Base-by-base conservation (phyloP, 2,329 filamentous ascomycete species). In the Colletotrichum lentis region DNA sequence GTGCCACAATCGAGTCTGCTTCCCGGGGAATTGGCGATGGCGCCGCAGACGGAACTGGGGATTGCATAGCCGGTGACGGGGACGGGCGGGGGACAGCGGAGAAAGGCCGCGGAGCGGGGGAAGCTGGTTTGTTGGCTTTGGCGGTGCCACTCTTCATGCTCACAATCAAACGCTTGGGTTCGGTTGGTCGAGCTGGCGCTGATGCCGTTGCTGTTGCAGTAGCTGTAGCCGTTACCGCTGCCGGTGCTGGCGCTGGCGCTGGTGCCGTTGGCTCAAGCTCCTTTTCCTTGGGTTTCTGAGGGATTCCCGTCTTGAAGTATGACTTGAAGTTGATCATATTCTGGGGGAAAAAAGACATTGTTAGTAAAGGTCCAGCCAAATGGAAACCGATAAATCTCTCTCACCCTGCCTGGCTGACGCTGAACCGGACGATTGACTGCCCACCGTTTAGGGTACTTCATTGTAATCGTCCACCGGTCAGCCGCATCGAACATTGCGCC, bases 401-500 rank as follows among this genome's bases (percentile, higher is more conserved):
- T 74, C 73, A 80, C 79, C 68, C 75, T 76, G 61, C 79, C 77
- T 10, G 75, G 73, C n/a, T 78, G 73, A 67, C 78, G 76, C 63
- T 77, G 74, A 11, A 73, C 72, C 6, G 77, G 74, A 67, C 79
- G 76, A 69, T 78, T 76, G 18, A 76, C 76, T 70, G 73, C 80
- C 81, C 81, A 83, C 10, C 73, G 75, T 71, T 81, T 80, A 10
- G 81, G 81, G 59, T 81, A 74, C 65, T 76, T 76, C 18, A 83
- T 64, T 1, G 80, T 82, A 12, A 83, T 60, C 10, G 82, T 74
- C 78, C 80, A 83, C 57, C 76, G 77, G 52, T 75, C 73, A 14
- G 81, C 79, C 69, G 82, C 80, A 65, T 83, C 81, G 70, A 83
- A 82, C 80, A 83, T 82, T 77, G 81, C 80, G 11, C 77, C 79